Evolutionary conservation across 75 land plant genomes (phyloP).

Genomic region (Larix kaempferi): DNA sequence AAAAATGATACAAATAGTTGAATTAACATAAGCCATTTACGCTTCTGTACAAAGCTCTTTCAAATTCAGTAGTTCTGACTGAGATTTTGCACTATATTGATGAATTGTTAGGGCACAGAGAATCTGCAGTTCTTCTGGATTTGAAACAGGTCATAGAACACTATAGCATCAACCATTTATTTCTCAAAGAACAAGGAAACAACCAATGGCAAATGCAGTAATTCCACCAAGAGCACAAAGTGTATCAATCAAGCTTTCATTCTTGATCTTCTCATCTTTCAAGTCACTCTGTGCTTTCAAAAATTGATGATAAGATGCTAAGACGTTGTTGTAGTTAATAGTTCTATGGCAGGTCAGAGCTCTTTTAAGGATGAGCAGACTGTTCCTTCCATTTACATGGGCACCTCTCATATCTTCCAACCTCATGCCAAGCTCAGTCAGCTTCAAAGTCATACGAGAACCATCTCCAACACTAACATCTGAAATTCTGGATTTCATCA

Average conservation of each 20-base stretch:
- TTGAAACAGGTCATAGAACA: too few species aligned
- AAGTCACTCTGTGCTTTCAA: not conserved
- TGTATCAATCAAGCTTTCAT: conserved; percentile 24
- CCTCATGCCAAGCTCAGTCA: conserved; percentile 43
- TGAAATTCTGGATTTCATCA: conserved; percentile 20
- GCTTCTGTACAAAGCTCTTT: too few species aligned
- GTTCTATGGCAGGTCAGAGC: conserved; percentile 27
- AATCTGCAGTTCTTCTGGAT: too few species aligned
- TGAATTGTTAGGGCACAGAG: too few species aligned
- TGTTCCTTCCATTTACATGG: conserved; percentile 31
- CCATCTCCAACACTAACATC: not conserved
- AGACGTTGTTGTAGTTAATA: conserved; percentile 6
- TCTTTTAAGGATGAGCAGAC: conserved; percentile 19
- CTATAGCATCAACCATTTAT: too few species aligned
- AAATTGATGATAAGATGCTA: conserved; percentile 21
- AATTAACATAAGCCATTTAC: too few species aligned
- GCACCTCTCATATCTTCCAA: conserved; percentile 36
- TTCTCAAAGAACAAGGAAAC: conserved; percentile 10
- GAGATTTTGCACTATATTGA: too few species aligned
- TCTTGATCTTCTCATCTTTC: conserved; percentile 17
- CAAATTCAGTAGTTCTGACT: too few species aligned
- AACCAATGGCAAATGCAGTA: conserved; percentile 12
- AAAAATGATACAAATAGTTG: too few species aligned
- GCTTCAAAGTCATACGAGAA: conserved; percentile 1
- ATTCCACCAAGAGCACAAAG: conserved; percentile 24